Percentiles rank a stretch among this genome's conserved stretches.
These are phyloP conservation scores for Apophysomyces sp. DNA, from an alignment of 371 early-diverging fungal species.

Conservation along the genomic window DNA sequence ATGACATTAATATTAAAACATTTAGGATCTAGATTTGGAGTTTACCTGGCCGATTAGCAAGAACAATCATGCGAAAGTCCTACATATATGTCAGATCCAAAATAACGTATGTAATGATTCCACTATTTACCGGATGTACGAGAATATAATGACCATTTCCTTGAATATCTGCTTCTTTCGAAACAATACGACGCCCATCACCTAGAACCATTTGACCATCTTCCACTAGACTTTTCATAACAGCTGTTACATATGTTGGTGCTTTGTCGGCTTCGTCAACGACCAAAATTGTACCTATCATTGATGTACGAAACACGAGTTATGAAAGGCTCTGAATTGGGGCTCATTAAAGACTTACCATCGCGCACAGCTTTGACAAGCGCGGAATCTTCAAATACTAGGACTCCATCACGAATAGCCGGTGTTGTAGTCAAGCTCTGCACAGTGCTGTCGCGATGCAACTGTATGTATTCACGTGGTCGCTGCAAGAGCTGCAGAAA, in stretches of 20 bases:
- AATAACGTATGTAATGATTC: neutral
- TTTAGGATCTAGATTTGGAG: no score
- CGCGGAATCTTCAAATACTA: constrained; percentile 79
- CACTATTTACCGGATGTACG: constrained; percentile 51
- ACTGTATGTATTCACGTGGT: constrained; percentile 85
- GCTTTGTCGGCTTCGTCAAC: constrained; percentile 91
- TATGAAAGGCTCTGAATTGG: neutral
- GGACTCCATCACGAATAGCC: constrained; percentile 71
- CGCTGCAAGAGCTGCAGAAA: constrained; percentile 71
- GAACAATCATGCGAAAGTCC: constrained; percentile 81
- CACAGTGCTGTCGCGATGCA: constrained; percentile 85
- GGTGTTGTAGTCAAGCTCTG: constrained; percentile 80
- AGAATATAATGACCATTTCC: constrained; percentile 47
- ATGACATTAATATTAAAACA: no score
- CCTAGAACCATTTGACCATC: constrained; percentile 86
- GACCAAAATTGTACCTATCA: constrained; percentile 67
- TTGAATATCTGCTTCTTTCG: constrained; percentile 46
- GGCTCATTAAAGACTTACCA: constrained; percentile 20
- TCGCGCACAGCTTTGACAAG: constrained; percentile 67
- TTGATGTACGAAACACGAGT: neutral
- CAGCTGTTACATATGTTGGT: constrained; percentile 81
- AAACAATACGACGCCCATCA: constrained; percentile 79
- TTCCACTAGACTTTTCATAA: constrained; percentile 77
- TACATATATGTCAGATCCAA: neutral
- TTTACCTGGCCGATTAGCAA: constrained; percentile 82